phyloP scores from a whole-genome alignment of 352 stramenopile genomes.

The Thalassiosira exigua region DNA sequence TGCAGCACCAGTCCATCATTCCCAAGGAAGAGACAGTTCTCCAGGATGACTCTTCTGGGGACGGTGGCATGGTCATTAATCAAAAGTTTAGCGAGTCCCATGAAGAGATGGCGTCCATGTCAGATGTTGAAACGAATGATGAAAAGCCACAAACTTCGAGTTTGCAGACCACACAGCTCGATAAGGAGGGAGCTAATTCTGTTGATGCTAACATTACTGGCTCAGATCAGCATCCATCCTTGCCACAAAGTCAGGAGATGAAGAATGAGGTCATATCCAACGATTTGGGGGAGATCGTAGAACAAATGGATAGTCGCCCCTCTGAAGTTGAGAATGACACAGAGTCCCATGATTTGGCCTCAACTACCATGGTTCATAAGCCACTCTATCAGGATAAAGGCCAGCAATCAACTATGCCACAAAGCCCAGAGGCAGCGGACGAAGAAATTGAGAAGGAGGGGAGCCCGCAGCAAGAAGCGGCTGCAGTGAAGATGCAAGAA shows the following conservation, averaged over 20 bases:
- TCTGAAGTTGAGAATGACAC: neutral
- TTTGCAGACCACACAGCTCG: too few species aligned
- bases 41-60: too few species aligned
- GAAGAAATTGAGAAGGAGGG: too few species aligned
- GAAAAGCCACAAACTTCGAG: too few species aligned
- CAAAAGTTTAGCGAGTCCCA: neutral
- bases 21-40: too few species aligned
- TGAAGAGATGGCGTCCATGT: neutral
- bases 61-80: neutral
- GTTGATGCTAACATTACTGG: neutral
- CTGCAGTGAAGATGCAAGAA: conserved; percentile 5
- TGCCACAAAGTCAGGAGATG: neutral
- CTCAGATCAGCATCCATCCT: neutral
- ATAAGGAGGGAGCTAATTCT: too few species aligned
- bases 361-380: too few species aligned
- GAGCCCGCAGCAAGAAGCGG: too few species aligned
- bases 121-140: too few species aligned
- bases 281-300: neutral
- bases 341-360: conserved; percentile 19
- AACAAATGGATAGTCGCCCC: too few species aligned
- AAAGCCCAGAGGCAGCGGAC: neutral
- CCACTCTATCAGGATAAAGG: too few species aligned
- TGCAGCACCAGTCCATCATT: too few species aligned
- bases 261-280: neutral
- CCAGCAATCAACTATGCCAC: conserved; percentile 4